A percentile compares a stretch with the other conserved stretches of the same genome.
Evolutionary conservation across 257 asterid species (phyloP).

Genomic region (Primulina huaijiensis): DNA sequence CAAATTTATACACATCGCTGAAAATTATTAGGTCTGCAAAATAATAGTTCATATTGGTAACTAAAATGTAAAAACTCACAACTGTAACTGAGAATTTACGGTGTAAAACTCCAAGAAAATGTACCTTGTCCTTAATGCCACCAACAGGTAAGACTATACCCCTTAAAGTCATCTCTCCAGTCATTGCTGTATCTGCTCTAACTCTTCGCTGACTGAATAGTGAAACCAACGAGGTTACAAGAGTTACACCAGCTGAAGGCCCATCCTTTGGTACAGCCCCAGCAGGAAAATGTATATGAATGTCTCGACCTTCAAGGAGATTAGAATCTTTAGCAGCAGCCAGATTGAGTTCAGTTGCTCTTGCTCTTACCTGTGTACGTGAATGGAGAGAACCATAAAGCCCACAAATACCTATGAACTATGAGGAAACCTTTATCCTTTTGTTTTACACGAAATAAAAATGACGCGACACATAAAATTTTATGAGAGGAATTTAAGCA

Average conservation of each 20-base stretch:
- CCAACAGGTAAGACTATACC: constrained; percentile 98
- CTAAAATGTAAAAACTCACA: constrained; percentile 7
- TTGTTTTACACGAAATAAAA: too few relatives aligned
- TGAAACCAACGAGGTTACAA: constrained; percentile 94
- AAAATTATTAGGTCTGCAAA: constrained; percentile 3
- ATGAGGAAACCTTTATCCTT: not conserved
- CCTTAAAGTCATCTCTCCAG: constrained; percentile 95
- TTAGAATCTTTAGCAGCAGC: constrained; percentile 60
- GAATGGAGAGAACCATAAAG: constrained; percentile 20
- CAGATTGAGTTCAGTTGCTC: constrained; percentile 89
- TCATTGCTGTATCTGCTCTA: constrained; percentile 99
- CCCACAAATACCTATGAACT: not conserved
- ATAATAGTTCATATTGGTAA: constrained; percentile 17
- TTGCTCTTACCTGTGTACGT: constrained; percentile 64
- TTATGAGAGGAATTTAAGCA: not conserved
- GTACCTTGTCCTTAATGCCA: constrained; percentile 98
- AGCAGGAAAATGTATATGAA: constrained; percentile 97
- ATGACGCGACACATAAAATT: not conserved
- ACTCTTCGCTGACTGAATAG: constrained; percentile 88
- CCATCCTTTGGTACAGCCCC: constrained; percentile 99
- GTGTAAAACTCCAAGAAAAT: constrained; percentile 21
- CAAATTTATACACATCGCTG: not conserved
- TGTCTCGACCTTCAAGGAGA: constrained; percentile 83
- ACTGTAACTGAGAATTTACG: constrained; percentile 16
- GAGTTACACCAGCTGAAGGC: constrained; percentile 99